phyloP scores from a whole-genome alignment of 108 stramenopile genomes.

The Tribonema minus region DNA sequence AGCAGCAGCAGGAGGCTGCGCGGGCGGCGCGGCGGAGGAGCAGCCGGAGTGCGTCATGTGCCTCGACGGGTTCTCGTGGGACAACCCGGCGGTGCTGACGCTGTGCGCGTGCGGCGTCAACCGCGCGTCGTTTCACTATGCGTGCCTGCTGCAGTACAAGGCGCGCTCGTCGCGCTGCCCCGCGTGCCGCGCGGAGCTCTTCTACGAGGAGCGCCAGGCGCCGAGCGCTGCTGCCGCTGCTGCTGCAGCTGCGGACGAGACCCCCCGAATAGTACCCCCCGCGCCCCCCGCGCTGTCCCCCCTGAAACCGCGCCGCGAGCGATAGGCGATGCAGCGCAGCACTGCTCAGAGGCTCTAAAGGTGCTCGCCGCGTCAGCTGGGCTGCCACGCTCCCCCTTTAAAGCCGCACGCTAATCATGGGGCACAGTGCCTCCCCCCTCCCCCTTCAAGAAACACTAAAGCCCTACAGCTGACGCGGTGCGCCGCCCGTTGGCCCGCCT shows the following conservation, averaged over 20 bases:
- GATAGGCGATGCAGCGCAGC: too few relatives aligned
- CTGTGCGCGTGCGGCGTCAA: slow-evolving; percentile 49
- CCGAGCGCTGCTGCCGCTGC: not conserved
- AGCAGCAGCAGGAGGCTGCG: not conserved
- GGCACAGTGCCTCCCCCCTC: too few relatives aligned
- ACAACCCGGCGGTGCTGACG: slow-evolving; percentile 33
- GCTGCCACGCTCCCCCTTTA: too few relatives aligned
- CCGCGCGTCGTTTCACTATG: slow-evolving; percentile 41
- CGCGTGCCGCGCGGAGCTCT: slow-evolving; percentile 10
- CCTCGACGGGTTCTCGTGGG: slow-evolving; percentile 35
- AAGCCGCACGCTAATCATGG: too few relatives aligned
- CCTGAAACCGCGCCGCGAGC: too few relatives aligned
- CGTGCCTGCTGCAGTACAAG: slow-evolving; percentile 36
- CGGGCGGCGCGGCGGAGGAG: not conserved
- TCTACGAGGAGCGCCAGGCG: not conserved
- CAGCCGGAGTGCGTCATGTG: slow-evolving; percentile 41
- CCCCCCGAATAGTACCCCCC: too few relatives aligned
- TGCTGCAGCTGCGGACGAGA: not conserved
- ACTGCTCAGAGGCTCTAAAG: too few relatives aligned
- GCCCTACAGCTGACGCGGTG: too few relatives aligned
- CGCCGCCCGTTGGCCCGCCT: too few relatives aligned
- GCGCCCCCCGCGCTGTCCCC: too few relatives aligned
- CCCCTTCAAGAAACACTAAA: too few relatives aligned
- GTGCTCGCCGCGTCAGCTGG: too few relatives aligned
- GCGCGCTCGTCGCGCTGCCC: slow-evolving; percentile 7